Evolutionary conservation across 2,329 filamentous ascomycete genomes (phyloP).

Genomic region (Colletotrichum spinosum): DNA sequence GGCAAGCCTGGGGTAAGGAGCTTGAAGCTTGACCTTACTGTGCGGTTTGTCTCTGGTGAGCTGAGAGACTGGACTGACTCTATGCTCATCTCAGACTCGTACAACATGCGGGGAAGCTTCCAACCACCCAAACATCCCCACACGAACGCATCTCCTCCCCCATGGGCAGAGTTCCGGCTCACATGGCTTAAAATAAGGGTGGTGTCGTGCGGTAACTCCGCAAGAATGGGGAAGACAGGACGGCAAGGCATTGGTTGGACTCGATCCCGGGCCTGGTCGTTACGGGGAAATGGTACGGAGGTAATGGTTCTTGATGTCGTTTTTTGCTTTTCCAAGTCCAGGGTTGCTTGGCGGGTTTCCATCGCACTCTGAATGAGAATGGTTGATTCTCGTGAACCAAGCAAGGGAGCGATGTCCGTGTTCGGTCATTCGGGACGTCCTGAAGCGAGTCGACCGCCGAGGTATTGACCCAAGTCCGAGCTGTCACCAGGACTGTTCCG

Average conservation of each 20-base stretch:
- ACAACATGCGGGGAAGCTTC: conserved; percentile 30
- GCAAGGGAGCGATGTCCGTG: background rate
- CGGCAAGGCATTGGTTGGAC: background rate
- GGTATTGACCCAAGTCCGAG: conserved; percentile 15
- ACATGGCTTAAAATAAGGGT: conserved; percentile 30
- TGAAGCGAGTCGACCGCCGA: conserved; percentile 25
- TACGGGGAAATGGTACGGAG: conserved; percentile 13
- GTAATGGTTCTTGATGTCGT: background rate
- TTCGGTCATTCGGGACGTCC: conserved; percentile 29
- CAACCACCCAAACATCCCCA: background rate
- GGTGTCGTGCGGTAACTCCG: conserved; percentile 23
- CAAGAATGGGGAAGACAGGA: background rate
- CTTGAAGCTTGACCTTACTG: no score
- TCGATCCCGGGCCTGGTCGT: background rate
- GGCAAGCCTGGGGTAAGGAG: no score
- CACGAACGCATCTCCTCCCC: conserved; percentile 5
- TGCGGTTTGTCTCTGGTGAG: no score
- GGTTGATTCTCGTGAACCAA: background rate
- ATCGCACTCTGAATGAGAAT: no score
- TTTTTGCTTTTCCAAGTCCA: background rate
- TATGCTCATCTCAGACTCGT: background rate
- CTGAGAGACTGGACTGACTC: background rate
- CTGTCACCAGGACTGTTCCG: background rate
- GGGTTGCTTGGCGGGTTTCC: conserved; percentile 21
- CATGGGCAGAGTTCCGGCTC: conserved; percentile 21